Evolutionary conservation across 345 rosid species (phyloP).

Genomic region (Syzygium jambos): DNA sequence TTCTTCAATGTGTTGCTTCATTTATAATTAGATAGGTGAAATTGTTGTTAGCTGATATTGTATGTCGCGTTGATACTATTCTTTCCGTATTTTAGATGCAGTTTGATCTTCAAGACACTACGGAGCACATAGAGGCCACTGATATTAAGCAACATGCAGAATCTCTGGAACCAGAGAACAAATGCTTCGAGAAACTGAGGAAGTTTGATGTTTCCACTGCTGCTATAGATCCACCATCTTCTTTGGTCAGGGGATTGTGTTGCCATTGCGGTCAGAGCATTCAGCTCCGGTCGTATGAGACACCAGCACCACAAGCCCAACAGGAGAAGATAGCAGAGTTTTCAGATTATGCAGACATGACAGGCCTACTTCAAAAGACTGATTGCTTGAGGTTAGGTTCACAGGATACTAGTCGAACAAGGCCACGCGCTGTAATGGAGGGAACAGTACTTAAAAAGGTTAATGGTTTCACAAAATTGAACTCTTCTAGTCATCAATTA

Average conservation of each 20-base stretch:
- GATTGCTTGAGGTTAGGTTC: neutral
- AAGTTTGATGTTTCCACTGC: slow-evolving; percentile 23
- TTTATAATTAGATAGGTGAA: neutral
- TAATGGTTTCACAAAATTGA: neutral
- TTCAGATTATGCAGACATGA: neutral
- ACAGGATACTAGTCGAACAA: neutral
- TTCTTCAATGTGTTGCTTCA: slow-evolving; percentile 19
- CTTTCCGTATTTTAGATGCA: slow-evolving; percentile 22
- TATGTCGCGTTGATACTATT: neutral
- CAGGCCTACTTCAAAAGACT: neutral
- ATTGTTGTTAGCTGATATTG: neutral
- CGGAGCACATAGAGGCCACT: slow-evolving; percentile 41
- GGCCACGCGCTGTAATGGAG: neutral
- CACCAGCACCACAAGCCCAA: neutral
- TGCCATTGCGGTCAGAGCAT: slow-evolving; percentile 8
- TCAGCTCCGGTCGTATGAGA: neutral
- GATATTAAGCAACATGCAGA: slow-evolving; percentile 24
- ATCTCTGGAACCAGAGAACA: slow-evolving; percentile 22
- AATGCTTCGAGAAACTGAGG: slow-evolving; percentile 21
- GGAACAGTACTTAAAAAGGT: neutral
- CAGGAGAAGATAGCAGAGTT: neutral
- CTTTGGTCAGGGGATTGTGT: slow-evolving; percentile 12
- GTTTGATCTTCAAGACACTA: slow-evolving; percentile 39
- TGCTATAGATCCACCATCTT: slow-evolving; percentile 12
- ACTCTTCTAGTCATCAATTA: neutral